Base-by-base conservation (phyloP, 345 rosid species). In the Aquilaria sinensis region DNA sequence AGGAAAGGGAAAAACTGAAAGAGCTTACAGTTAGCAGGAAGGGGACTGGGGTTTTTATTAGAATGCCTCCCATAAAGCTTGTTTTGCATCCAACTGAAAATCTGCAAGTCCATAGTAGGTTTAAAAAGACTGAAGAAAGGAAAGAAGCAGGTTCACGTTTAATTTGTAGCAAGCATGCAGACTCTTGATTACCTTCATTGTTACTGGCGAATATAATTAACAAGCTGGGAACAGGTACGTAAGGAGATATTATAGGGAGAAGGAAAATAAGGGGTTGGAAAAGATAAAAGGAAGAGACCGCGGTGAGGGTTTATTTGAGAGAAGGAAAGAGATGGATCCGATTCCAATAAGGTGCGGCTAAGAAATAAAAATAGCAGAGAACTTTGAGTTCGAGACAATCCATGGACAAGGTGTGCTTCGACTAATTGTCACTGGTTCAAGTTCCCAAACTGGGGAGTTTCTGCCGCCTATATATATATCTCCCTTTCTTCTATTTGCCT, bases 21-120 rank as follows among this genome's bases (percentile, higher is more conserved):
- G 50, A 31, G 63, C 90, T 76, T 69, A 87, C 96, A 3, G 68
- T 48, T 56, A 59, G 62, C 57, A 12, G 80, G 54, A 57, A 47
- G 48, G 13, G 74, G 34, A 64, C 41, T 50, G 2, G 68, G n/a
- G 43, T 37, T 37, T 37, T 37, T 37, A 37, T 37, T 5, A 37
- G 43, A 37, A 37, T 5, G 43, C 57, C 70, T 73, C 52, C 65
- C 58, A 29, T 23, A 63, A 61, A 82, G 73, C 74, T 84, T 90
- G 75, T 68, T 78, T 70, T 90, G 97, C 77, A 84, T 71, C 97
- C 97, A 90, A 65, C 71, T 64, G 53, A 85, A 78, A 41, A 82
- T 66, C 97, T 90, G 85, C 64, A 68, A 53, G 31, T 29, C 46
- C 57, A 47, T 34, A 41, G 53, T 41, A 65, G 16, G 47, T 50